Percentiles rank a stretch among this genome's conserved stretches.
phyloP scores from a whole-genome alignment of 306 rosid species.

The Alnus glutinosa region DNA sequence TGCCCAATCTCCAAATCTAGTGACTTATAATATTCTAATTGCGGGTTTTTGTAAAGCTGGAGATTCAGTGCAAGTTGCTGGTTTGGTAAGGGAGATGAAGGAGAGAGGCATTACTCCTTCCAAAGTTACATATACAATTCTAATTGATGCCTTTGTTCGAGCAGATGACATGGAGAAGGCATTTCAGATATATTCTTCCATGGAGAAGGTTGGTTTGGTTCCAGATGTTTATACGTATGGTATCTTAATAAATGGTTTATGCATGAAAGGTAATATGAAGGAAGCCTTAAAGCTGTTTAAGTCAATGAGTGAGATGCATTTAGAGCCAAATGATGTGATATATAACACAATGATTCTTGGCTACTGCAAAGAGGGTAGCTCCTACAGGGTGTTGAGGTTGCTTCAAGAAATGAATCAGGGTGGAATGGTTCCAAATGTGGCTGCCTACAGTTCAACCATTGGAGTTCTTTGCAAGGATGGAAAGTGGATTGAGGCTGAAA shows the following conservation, averaged over 20 bases:
- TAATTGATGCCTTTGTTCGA: constrained; percentile 53
- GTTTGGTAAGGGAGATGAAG: constrained; percentile 70
- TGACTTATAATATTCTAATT: constrained; percentile 67
- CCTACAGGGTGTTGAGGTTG: constrained; percentile 70
- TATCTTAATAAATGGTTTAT: constrained; percentile 70
- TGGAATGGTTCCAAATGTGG: constrained; percentile 65
- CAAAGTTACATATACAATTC: constrained; percentile 69
- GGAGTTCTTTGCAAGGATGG: constrained; percentile 60
- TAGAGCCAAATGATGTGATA: constrained; percentile 66
- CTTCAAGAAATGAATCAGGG: constrained; percentile 63
- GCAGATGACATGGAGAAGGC: constrained; percentile 57
- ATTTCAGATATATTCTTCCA: constrained; percentile 46
- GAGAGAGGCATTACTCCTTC: constrained; percentile 60
- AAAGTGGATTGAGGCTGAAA: constrained; percentile 64
- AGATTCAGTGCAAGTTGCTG: constrained; percentile 46
- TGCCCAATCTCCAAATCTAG: constrained; percentile 60
- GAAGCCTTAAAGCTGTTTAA: constrained; percentile 62
- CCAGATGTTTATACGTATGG: constrained; percentile 63
- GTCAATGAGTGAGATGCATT: constrained; percentile 45
- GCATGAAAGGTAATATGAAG: constrained; percentile 59
- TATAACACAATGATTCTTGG: constrained; percentile 69
- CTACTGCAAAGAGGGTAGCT: constrained; percentile 74
- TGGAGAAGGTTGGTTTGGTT: constrained; percentile 67
- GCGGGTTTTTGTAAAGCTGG: constrained; percentile 52
- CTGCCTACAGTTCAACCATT: constrained; percentile 57